Base-by-base conservation (phyloP, 1,139 yeast genomes). In the Diutina neorugosa region DNA sequence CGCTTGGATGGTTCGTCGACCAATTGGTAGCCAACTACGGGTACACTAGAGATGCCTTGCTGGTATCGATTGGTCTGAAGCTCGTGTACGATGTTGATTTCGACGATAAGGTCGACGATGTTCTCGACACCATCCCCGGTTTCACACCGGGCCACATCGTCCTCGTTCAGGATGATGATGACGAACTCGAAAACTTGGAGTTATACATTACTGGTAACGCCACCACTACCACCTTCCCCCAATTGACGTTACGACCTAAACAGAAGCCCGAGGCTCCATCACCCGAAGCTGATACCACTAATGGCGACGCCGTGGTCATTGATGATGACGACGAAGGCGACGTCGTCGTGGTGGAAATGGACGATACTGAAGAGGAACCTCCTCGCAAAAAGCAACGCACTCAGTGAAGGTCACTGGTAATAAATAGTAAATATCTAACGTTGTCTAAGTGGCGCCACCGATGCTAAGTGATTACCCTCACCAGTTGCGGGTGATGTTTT, bases 61-160 rank as follows among this genome's bases (percentile, higher is more conserved):
- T 86, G 23, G 78, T 86, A 44, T 73, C 83, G 31, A 81, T 78
- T 2, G 69, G 76, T 21, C 80, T 83, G 41, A 78, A 77, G 57
- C 73, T 93, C 56, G 68, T 94, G 11, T 89, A 88, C 62, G 98
- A 94, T 66, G 76, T 76, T 52, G 99, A 94, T 62, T 89, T 88
- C 65, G 96, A 89, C 53, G 98, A 91, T 62, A 84, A 91, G 61
- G 61, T 76, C 9, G 72, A 70, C 0, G 73, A 70, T 48, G 65
- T 74, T 0, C 67, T 93, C 21, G 56, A 59, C 0, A 80, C 79
- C 1, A 66, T 93, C 21, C 59, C 60, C 1, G 86, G 84, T 5
- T 69, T 91, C 37, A 62, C 60, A 8, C 70, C 73, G 51, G 93
- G 91, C 4, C 77, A 81, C 21, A 71, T 82, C 37, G 53, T 93